Percentiles rank a stretch among this genome's conserved stretches.
These are phyloP conservation scores for Neurospora intermedia DNA, from an alignment of 495 filamentous ascomycete species.

Conservation along the genomic window DNA sequence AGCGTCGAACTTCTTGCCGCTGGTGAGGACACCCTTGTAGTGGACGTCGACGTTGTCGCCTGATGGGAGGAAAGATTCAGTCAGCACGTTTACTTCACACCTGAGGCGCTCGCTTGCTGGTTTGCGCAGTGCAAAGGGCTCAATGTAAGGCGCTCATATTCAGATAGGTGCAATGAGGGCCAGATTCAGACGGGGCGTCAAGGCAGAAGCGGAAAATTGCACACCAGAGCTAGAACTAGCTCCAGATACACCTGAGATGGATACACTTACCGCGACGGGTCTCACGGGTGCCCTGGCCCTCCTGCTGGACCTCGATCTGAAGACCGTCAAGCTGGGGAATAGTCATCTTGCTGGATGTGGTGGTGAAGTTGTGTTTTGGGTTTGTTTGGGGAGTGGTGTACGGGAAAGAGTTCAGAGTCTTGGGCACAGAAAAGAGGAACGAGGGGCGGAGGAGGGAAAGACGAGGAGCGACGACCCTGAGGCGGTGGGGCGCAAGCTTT, in stretches of 20 bases:
- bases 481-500: background rate
- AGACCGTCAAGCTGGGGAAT: conserved; percentile 21
- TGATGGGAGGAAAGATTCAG: background rate
- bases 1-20: conserved; percentile 25
- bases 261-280: conserved; percentile 18
- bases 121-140: background rate
- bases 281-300: conserved; percentile 18
- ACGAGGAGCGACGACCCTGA: background rate
- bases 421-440: conserved; percentile 1
- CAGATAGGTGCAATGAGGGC: background rate
- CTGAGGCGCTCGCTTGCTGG: background rate
- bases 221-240: background rate
- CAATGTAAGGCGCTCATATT: background rate
- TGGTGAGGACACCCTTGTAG: conserved; percentile 22
- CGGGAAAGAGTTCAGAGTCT: background rate
- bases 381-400: background rate
- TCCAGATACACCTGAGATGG: background rate
- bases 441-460: background rate
- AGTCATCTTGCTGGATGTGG: conserved; percentile 17
- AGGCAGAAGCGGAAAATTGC: background rate
- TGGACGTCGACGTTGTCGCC: conserved; percentile 23
- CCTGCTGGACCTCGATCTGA: conserved; percentile 12
- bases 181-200: background rate
- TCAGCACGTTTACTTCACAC: background rate
- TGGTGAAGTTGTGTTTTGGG: background rate